Evolutionary conservation across 2,329 filamentous ascomycete species (phyloP).

Genomic region (Colletotrichum lentis): DNA sequence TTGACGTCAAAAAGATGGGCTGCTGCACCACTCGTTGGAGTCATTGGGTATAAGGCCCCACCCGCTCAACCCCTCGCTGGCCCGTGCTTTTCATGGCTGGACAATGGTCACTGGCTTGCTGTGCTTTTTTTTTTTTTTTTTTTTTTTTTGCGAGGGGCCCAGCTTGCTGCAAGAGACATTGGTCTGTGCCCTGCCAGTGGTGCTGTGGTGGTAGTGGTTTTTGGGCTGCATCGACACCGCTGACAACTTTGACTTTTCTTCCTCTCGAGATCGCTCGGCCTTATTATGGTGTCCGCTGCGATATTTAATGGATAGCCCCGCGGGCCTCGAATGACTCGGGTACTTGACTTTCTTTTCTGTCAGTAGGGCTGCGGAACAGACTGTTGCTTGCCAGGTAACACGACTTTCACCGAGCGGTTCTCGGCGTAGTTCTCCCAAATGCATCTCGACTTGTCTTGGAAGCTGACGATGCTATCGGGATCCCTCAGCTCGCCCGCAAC

Average conservation of each 20-base stretch:
- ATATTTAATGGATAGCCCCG: conserved; percentile 26
- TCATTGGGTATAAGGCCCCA: conserved; percentile 9
- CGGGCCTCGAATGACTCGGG: conserved; percentile 29
- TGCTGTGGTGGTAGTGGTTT: not conserved
- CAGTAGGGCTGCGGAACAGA: not conserved
- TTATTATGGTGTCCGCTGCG: conserved; percentile 30
- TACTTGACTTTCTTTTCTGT: not conserved
- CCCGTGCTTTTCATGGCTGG: conserved; percentile 16
- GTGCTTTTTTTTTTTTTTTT: not conserved
- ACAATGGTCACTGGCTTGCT: not conserved
- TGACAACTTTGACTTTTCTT: conserved; percentile 34
- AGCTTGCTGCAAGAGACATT: not conserved
- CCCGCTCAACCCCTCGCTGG: conserved; percentile 9
- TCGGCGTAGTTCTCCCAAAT: conserved; percentile 16
- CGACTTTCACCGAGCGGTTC: conserved; percentile 8
- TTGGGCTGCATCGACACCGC: conserved; percentile 9
- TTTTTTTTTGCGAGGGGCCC: conserved; percentile 3
- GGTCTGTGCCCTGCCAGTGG: not conserved
- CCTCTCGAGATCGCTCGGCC: conserved; percentile 34
- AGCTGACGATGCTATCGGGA: not conserved
- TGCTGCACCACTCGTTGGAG: conserved; percentile 16
- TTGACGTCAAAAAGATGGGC: conserved; percentile 36
- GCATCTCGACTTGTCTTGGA: not conserved
- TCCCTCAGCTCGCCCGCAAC: conserved; percentile 12
- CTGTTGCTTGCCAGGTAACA: not conserved